A percentile compares a stretch with the other conserved stretches of the same genome.
phyloP scores from a whole-genome alignment of 805 yeast genomes.

The Nakazawaea ambrosiae region DNA sequence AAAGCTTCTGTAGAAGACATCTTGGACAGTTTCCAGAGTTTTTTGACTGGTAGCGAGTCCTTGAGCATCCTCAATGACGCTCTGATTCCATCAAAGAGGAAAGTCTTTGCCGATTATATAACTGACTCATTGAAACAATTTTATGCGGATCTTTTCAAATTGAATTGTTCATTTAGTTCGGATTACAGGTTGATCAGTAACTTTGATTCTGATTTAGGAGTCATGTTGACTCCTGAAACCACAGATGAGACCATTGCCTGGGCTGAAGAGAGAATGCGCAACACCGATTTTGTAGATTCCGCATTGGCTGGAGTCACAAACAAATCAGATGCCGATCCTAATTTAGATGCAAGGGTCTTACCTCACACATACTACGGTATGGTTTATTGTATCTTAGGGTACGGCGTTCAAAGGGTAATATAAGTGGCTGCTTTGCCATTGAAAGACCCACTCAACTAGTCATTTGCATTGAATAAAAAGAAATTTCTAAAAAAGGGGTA shows the following conservation, averaged over 20 bases:
- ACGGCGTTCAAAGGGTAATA: constrained; percentile 1
- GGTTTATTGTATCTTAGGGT: neutral
- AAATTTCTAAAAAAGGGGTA: too few relatives aligned
- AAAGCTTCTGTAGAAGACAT: constrained; percentile 1
- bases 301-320: too few relatives aligned
- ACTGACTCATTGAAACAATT: constrained; percentile 3
- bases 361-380: neutral
- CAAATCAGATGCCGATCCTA: too few relatives aligned
- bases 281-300: too few relatives aligned
- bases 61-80: neutral
- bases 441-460: too few relatives aligned
- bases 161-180: neutral
- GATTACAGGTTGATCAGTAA: neutral
- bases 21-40: constrained; percentile 2
- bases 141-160: constrained; percentile 1
- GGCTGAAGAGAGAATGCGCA: neutral
- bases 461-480: too few relatives aligned
- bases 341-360: neutral
- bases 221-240: neutral
- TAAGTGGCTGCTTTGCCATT: neutral
- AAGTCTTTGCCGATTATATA: neutral
- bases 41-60: neutral
- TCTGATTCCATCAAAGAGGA: neutral
- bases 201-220: neutral
- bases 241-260: neutral